These are phyloP conservation scores for Harringtonia lauricola DNA, from an alignment of 2,329 filamentous ascomycete genomes.

Conservation along the genomic window DNA sequence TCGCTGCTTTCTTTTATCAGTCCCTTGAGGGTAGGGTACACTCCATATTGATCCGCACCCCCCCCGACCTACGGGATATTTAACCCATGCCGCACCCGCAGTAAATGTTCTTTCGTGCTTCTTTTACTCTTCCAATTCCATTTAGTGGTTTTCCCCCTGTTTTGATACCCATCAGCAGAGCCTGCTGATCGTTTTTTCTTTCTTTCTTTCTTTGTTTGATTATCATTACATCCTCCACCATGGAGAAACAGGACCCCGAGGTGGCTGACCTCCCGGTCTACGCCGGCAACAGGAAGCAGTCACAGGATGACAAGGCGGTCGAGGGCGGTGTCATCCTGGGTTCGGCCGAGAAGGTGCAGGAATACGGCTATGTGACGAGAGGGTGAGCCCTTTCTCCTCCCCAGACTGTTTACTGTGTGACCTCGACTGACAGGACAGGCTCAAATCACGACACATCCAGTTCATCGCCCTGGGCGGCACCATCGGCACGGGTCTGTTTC, in stretches of 20 bases:
- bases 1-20: no score
- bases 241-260: slow-evolving; percentile 10
- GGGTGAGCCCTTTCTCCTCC: slow-evolving; percentile 8
- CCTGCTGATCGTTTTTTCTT: neutral
- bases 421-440: slow-evolving; percentile 4
- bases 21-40: no score
- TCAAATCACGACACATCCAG: slow-evolving; percentile 34
- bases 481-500: slow-evolving; percentile 37
- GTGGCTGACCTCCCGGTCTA: slow-evolving; percentile 7
- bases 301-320: slow-evolving; percentile 1
- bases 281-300: slow-evolving; percentile 2
- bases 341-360: slow-evolving; percentile 5
- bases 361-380: slow-evolving; percentile 12
- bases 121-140: no score
- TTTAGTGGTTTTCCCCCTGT: no score
- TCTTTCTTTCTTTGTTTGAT: neutral
- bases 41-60: no score
- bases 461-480: slow-evolving; percentile 37
- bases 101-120: no score
- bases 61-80: no score
- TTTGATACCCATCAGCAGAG: no score
- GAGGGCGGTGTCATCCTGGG: slow-evolving; percentile 8
- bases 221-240: neutral
- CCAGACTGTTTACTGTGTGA: no score
- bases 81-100: no score